A percentile compares a stretch with the other conserved stretches of the same genome.
These are phyloP conservation scores for Hemerocallis citrina DNA, from an alignment of 106 monocot genomes.

Conservation along the genomic window DNA sequence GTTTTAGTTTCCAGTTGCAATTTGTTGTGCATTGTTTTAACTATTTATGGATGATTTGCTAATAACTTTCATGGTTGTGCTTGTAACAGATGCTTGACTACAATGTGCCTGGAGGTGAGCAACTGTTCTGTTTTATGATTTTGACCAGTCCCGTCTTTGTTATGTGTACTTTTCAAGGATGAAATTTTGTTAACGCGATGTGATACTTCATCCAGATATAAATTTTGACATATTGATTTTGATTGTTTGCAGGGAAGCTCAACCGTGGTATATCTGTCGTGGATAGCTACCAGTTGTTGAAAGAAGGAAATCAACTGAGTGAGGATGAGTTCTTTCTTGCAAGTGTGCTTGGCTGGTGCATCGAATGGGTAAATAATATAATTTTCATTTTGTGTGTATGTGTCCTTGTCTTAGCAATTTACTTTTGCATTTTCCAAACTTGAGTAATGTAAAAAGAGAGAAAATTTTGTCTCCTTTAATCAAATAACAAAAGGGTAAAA, in stretches of 20 bases:
- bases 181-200: neutral
- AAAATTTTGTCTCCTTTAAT: too few relatives aligned
- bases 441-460: too few relatives aligned
- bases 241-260: conserved; percentile 65
- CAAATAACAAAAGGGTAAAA: too few relatives aligned
- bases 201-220: neutral
- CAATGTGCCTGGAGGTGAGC: conserved; percentile 95
- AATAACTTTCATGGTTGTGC: neutral
- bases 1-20: neutral
- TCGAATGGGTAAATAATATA: conserved; percentile 78
- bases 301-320: conserved; percentile 48
- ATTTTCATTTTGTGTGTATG: neutral
- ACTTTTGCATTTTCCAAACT: too few relatives aligned
- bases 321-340: conserved; percentile 71
- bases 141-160: neutral
- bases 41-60: neutral
- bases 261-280: conserved; percentile 93
- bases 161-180: too few relatives aligned
- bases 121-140: neutral
- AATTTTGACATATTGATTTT: neutral
- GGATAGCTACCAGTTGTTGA: conserved; percentile 90
- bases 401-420: too few relatives aligned
- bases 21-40: neutral
- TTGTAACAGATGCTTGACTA: conserved; percentile 92
- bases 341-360: conserved; percentile 88